These are phyloP conservation scores for Aureobasidium uvarum DNA, from an alignment of 2,329 filamentous ascomycete genomes.

Conservation along the genomic window DNA sequence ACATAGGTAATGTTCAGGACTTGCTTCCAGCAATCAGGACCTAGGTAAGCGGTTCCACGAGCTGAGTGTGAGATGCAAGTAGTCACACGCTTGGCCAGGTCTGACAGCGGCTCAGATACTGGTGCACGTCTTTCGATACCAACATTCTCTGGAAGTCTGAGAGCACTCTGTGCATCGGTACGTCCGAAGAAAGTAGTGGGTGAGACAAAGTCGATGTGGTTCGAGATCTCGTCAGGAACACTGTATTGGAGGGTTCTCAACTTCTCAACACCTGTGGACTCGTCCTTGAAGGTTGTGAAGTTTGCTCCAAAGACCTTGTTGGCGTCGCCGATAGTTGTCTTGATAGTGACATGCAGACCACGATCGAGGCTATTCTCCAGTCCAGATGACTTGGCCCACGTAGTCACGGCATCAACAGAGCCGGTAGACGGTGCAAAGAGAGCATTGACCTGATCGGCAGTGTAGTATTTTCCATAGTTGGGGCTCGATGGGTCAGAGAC, in stretches of 20 bases:
- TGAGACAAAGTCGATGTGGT: conserved; percentile 30
- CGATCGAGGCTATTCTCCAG: conserved; percentile 52
- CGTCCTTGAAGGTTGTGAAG: conserved; percentile 54
- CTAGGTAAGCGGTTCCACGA: conserved; percentile 15
- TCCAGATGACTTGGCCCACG: conserved; percentile 56
- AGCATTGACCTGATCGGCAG: conserved; percentile 57
- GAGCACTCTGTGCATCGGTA: conserved; percentile 25
- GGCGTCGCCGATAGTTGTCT: conserved; percentile 52
- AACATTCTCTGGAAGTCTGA: conserved; percentile 6
- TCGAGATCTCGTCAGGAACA: conserved; percentile 30
- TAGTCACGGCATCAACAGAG: conserved; percentile 51
- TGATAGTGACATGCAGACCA: conserved; percentile 63
- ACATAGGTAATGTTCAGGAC: conserved; percentile 32
- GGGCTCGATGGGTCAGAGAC: conserved; percentile 60
- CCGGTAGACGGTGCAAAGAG: conserved; percentile 54
- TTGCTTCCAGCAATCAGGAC: conserved; percentile 32
- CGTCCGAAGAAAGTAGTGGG: conserved; percentile 34
- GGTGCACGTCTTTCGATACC: conserved; percentile 25
- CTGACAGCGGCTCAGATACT: not conserved
- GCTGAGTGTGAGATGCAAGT: conserved; percentile 26
- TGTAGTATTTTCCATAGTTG: conserved; percentile 62
- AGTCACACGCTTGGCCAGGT: conserved; percentile 27
- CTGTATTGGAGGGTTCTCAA: conserved; percentile 43
- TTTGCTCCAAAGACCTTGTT: conserved; percentile 57
- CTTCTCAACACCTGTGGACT: conserved; percentile 29